phyloP scores from a whole-genome alignment of 495 filamentous ascomycete genomes.

The Penicillium egyptiacum region DNA sequence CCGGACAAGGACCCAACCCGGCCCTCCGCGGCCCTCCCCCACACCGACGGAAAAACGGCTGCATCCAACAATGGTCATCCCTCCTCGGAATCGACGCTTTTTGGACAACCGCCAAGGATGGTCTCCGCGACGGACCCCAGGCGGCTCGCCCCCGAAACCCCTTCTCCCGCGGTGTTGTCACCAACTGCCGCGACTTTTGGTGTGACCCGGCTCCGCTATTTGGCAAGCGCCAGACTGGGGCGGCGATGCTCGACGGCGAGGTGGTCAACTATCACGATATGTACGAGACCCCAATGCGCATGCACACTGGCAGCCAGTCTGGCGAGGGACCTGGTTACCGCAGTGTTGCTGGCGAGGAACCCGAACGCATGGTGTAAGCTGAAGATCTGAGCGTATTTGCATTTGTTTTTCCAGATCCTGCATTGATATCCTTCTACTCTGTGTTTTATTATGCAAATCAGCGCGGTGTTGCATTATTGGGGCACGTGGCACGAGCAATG shows the following conservation, averaged over 20 bases:
- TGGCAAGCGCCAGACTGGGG: conserved; percentile 68
- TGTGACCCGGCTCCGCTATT: conserved; percentile 84
- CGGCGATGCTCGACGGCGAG: conserved; percentile 74
- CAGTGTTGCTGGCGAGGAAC: conserved; percentile 44
- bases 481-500: conserved; percentile 19
- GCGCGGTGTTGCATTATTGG: conserved; percentile 26
- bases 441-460: conserved; percentile 20
- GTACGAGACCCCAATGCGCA: conserved; percentile 78
- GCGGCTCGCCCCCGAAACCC: conserved; percentile 65
- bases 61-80: conserved; percentile 74
- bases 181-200: conserved; percentile 97
- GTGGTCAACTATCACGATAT: conserved; percentile 81
- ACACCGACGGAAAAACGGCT: conserved; percentile 54
- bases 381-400: conserved; percentile 5
- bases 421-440: conserved; percentile 9
- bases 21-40: conserved; percentile 41
- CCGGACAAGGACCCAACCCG: conserved; percentile 52
- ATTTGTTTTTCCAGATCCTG: neutral
- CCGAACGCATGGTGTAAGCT: conserved; percentile 31
- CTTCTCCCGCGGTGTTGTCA: conserved; percentile 75
- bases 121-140: conserved; percentile 54
- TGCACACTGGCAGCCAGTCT: conserved; percentile 45
- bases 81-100: conserved; percentile 90
- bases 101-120: conserved; percentile 73
- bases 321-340: conserved; percentile 33